phyloP scores from a whole-genome alignment of 1,284 basidiomycete species.

The Ustilago lituana region DNA sequence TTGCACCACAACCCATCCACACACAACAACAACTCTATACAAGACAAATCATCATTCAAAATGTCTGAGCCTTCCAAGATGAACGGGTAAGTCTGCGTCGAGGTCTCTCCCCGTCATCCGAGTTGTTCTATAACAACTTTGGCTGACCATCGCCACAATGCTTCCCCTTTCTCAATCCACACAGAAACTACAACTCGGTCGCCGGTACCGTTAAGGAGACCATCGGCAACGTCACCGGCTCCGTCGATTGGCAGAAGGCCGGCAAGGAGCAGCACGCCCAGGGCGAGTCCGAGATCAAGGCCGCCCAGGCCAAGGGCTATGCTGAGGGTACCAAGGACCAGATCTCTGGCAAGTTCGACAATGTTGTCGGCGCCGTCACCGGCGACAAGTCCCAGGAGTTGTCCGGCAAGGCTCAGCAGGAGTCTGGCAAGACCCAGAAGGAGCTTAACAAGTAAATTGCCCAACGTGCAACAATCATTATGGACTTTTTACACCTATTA shows the following conservation, averaged over 20 bases:
- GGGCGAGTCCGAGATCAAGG: constrained; percentile 59
- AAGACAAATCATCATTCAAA: constrained; percentile 28
- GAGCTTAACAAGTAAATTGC: constrained; percentile 50
- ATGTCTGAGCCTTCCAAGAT: constrained; percentile 56
- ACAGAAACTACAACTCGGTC: constrained; percentile 53
- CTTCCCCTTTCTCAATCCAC: no score
- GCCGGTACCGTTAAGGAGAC: constrained; percentile 54
- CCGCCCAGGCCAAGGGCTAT: constrained; percentile 58
- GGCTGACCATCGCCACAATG: no score
- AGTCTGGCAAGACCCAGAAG: constrained; percentile 56
- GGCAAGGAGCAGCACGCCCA: constrained; percentile 61
- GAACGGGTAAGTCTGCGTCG: constrained; percentile 37
- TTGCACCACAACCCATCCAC: constrained; percentile 9
- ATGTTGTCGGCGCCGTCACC: constrained; percentile 54
- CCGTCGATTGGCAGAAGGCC: constrained; percentile 49
- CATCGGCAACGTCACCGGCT: constrained; percentile 53
- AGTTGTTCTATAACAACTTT: background rate
- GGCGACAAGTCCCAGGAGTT: constrained; percentile 57
- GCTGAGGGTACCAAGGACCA: constrained; percentile 60
- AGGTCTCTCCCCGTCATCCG: background rate
- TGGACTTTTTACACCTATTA: background rate
- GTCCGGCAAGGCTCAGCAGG: constrained; percentile 51
- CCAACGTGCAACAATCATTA: no score
- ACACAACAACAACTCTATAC: constrained; percentile 7
- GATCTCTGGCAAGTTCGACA: constrained; percentile 59